Evolutionary conservation across 257 asterid genomes (phyloP).

Genomic region (Euphrasia confusa): DNA sequence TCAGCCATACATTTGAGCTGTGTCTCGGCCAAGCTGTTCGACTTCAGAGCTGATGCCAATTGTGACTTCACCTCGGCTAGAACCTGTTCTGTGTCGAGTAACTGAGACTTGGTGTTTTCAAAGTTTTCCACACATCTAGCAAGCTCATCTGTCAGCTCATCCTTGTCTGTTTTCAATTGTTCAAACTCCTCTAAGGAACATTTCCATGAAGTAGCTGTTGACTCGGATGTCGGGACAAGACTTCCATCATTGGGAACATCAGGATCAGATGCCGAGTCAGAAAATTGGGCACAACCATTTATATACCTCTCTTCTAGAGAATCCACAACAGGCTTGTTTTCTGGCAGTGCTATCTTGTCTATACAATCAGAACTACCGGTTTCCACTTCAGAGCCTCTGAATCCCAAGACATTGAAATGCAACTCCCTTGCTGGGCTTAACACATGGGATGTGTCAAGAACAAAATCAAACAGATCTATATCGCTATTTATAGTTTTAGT

Average conservation of each 20-base stretch:
- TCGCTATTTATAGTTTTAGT: conserved; percentile 37
- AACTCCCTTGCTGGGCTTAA: conserved; percentile 61
- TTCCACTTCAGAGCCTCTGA: conserved; percentile 66
- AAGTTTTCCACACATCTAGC: conserved; percentile 47
- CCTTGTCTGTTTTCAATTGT: conserved; percentile 72
- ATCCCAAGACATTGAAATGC: conserved; percentile 65
- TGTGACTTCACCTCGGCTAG: conserved; percentile 80
- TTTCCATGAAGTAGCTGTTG: conserved; percentile 59
- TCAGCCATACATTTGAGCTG: conserved; percentile 99
- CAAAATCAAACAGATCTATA: conserved; percentile 46
- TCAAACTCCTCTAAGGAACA: conserved; percentile 84
- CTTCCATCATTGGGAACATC: conserved; percentile 73
- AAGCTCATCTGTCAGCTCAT: conserved; percentile 57
- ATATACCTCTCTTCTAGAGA: conserved; percentile 47
- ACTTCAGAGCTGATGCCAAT: conserved; percentile 63
- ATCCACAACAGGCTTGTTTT: conserved; percentile 53
- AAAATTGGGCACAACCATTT: conserved; percentile 56
- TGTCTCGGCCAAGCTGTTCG: conserved; percentile 84
- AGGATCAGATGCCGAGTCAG: conserved; percentile 74
- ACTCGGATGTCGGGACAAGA: conserved; percentile 75
- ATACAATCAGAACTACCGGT: conserved; percentile 68
- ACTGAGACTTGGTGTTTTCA: conserved; percentile 58
- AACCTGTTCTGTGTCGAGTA: conserved; percentile 65
- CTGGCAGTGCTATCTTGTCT: conserved; percentile 87
- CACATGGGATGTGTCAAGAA: conserved; percentile 63